Conservation (phyloP, 257 asterid species). For the Verbascum thapsus region DNA sequence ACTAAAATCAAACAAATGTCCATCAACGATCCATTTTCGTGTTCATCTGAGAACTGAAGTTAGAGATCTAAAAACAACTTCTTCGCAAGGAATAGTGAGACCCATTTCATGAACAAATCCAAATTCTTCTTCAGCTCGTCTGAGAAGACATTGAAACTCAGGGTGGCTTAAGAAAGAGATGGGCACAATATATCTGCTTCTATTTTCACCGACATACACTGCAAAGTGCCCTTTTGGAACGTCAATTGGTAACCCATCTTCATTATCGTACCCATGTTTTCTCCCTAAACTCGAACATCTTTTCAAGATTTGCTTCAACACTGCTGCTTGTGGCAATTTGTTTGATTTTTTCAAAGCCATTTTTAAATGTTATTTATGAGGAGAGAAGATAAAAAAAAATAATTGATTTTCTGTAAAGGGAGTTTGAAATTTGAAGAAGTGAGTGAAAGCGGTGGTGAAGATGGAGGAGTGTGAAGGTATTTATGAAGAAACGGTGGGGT, state of each 20-base stretch:
- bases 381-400: neutral
- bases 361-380: neutral
- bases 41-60: slow-evolving; percentile 42
- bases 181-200: slow-evolving; percentile 52
- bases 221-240: slow-evolving; percentile 57
- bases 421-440: neutral
- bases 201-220: slow-evolving; percentile 47
- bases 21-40: neutral
- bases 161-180: slow-evolving; percentile 50
- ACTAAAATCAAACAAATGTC: neutral
- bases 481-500: slow-evolving; percentile 37
- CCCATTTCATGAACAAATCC: slow-evolving; percentile 62
- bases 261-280: slow-evolving; percentile 33
- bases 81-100: slow-evolving; percentile 56
- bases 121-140: slow-evolving; percentile 54
- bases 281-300: slow-evolving; percentile 49
- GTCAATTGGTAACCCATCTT: slow-evolving; percentile 38
- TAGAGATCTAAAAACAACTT: slow-evolving; percentile 46
- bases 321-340: slow-evolving; percentile 35
- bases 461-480: slow-evolving; percentile 40
- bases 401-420: neutral
- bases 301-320: slow-evolving; percentile 48
- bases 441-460: slow-evolving; percentile 25
- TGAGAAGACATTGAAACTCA: slow-evolving; percentile 44
- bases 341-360: slow-evolving; percentile 48